Percentiles rank a stretch among this genome's conserved stretches.
Conservation (phyloP, 1,284 basidiomycete species). For the Inonotus obliquus region DNA sequence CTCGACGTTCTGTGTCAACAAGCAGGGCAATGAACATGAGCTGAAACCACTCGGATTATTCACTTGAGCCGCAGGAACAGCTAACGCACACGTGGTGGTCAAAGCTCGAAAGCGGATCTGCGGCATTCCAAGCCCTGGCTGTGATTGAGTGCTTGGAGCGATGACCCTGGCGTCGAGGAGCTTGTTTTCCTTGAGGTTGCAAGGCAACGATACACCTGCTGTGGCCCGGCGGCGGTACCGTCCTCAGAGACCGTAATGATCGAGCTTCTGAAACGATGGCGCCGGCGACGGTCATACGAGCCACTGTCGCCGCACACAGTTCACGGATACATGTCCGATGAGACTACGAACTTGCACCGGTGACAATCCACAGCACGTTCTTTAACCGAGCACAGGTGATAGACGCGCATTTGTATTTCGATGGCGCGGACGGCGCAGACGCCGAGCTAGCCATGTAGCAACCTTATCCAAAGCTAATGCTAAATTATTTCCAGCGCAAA, state of each 20-base stretch:
- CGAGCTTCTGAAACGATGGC: background rate
- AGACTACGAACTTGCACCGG: background rate
- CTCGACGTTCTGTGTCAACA: background rate
- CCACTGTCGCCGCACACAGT: conserved; percentile 4
- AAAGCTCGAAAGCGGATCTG: conserved; percentile 2
- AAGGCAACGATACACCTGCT: background rate
- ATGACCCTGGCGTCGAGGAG: conserved; percentile 6
- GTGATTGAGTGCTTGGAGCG: background rate
- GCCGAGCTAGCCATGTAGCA: background rate
- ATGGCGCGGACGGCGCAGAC: background rate
- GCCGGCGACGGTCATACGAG: background rate
- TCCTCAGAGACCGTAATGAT: background rate
- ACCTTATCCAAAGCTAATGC: background rate
- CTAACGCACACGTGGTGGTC: background rate
- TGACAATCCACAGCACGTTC: conserved; percentile 10
- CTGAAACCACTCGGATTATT: background rate
- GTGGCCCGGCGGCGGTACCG: background rate
- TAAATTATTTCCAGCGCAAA: conserved; percentile 45
- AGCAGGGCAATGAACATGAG: background rate
- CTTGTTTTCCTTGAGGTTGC: background rate
- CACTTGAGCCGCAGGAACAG: background rate
- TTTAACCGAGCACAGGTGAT: conserved; percentile 13
- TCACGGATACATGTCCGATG: conserved; percentile 1
- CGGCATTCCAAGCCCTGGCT: background rate
- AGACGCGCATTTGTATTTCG: background rate